Base-by-base conservation (phyloP, 2,329 filamentous ascomycete genomes). In the Atkinsonella texensis region DNA sequence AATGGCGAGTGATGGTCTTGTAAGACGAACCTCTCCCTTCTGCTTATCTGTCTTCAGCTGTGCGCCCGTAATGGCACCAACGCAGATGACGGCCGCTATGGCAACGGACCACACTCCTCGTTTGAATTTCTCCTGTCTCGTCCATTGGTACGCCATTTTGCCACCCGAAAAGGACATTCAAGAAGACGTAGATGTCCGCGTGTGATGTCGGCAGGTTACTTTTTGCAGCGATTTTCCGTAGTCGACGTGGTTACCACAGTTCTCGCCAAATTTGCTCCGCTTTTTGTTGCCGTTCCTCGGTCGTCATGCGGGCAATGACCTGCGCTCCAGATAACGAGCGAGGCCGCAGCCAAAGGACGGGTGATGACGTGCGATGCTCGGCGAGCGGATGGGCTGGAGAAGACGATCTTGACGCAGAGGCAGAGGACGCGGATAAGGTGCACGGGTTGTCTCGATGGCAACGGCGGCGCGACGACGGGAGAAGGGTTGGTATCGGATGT, bases 41-140 rank as follows among this genome's bases (percentile, higher is more conserved):
- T 77, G 72, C 53, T 69, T 65, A 53, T 74, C 70, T 46, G 68
- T 68, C 63, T 76, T 76, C 45, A 77, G 59, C 45, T 71, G 70
- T 7, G 74, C 74, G 49, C 74, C 74, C 52, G 74, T 75, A 46
- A 73, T 65, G 44, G 70, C 62, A 53, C 74, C 73, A 33, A 74
- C 71, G 53, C 70, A 64, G 54, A 74, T 68, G 52, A 74, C 68
- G 53, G 72, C 72, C 3, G 68, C 70, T 54, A 74, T 68, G 35
- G 71, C 73, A 35, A 62, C 66, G n/a, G 74, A 74, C 61, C 63
- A 64, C 51, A 68, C 52, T 51, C 63, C 67, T 44, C 63, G 57
- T 53, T 60, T 64, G 47, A 68, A 52, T 53, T 65, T 68, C 51
- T 68, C 62, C 38, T 63, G 62, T 45, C 55, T 58, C 18, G 65